Percentiles rank a stretch among this genome's conserved stretches.
These are phyloP conservation scores for Pontederia paniculata DNA, from an alignment of 176 grass and related monocot genomes.

Conservation along the genomic window DNA sequence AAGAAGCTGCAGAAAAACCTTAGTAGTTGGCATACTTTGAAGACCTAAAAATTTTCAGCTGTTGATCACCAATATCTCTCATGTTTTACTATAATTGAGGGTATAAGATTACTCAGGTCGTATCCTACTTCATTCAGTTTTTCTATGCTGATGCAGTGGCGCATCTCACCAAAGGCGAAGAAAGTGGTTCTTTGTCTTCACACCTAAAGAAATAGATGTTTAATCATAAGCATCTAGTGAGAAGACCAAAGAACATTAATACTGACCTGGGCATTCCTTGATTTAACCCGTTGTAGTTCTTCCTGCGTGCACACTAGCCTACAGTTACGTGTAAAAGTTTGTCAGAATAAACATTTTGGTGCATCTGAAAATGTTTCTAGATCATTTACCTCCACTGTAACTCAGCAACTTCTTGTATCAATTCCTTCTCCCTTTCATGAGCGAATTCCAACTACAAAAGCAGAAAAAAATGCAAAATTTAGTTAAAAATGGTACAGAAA, in stretches of 20 bases:
- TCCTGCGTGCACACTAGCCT: constrained; percentile 68
- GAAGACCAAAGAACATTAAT: not conserved
- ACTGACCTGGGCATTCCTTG: constrained; percentile 43
- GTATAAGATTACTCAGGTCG: not conserved
- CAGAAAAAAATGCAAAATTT: not conserved
- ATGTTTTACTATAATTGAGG: too few species aligned
- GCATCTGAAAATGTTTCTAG: too few species aligned
- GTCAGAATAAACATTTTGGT: not conserved
- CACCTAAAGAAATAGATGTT: not conserved
- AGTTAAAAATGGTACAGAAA: not conserved
- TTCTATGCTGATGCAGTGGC: not conserved
- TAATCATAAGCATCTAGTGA: not conserved
- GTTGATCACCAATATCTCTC: too few species aligned
- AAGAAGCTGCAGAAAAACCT: too few species aligned
- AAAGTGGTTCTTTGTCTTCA: not conserved
- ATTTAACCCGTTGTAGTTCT: constrained; percentile 74
- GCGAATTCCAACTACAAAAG: constrained; percentile 70
- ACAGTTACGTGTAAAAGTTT: constrained; percentile 11
- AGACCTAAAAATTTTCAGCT: too few species aligned
- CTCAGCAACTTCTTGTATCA: constrained; percentile 56
- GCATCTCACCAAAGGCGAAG: too few species aligned
- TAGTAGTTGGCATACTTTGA: too few species aligned
- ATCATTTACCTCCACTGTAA: constrained; percentile 64
- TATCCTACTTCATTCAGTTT: not conserved
- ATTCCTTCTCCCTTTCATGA: constrained; percentile 72